phyloP scores from a whole-genome alignment of 257 asterid genomes.

The Verbena officinalis region DNA sequence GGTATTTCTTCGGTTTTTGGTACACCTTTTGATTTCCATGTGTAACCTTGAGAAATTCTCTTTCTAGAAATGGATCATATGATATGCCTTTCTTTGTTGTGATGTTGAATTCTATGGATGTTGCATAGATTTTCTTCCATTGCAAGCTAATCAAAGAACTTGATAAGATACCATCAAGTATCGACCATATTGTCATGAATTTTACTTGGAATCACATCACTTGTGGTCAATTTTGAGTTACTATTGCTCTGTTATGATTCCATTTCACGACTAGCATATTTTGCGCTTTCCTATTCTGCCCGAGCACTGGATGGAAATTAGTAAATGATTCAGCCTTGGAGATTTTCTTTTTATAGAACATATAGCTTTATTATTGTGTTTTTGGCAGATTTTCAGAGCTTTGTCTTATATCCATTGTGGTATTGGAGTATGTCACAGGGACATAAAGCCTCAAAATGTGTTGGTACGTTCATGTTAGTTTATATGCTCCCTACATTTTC shows the following conservation, averaged over 20 bases:
- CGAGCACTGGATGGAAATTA: conserved; percentile 20
- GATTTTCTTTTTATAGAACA: background rate
- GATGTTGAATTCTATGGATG: conserved; percentile 19
- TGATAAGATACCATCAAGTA: conserved; percentile 11
- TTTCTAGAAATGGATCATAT: conserved; percentile 9
- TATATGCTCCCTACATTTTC: conserved; percentile 20
- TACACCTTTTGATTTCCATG: conserved; percentile 9
- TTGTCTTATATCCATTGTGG: conserved; percentile 85
- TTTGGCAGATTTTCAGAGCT: conserved; percentile 89
- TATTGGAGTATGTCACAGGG: conserved; percentile 95
- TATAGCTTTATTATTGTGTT: conserved; percentile 27
- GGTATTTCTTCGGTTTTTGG: conserved; percentile 43
- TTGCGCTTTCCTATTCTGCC: conserved; percentile 3
- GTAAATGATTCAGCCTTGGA: conserved; percentile 17
- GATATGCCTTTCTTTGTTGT: conserved; percentile 13
- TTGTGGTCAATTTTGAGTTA: conserved; percentile 19
- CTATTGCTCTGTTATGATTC: background rate
- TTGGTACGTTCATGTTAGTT: conserved; percentile 54
- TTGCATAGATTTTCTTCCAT: background rate
- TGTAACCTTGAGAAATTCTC: conserved; percentile 12
- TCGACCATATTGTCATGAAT: background rate
- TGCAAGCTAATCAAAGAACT: conserved; percentile 17
- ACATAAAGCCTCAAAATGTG: conserved; percentile 96
- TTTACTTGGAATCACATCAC: conserved; percentile 16
- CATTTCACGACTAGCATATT: background rate